Percentiles rank a stretch among this genome's conserved stretches.
Conservation (phyloP, 2,329 filamentous ascomycete species). For the Herpotrichia juniperi region DNA sequence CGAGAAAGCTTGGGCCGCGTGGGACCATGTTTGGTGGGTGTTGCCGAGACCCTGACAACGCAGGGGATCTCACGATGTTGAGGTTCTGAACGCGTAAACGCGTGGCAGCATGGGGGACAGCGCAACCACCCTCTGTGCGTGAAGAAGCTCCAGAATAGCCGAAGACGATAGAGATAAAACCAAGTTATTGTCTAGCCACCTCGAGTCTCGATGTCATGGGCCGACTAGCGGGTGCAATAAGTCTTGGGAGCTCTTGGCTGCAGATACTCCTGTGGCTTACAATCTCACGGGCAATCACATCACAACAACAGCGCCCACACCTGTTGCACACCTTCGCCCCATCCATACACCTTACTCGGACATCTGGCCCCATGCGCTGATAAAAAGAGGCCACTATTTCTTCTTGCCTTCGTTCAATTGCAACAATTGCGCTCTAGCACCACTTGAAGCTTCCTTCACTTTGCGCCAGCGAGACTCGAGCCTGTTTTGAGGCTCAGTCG, state of each 20-base stretch:
- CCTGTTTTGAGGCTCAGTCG: background rate
- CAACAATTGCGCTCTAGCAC: background rate
- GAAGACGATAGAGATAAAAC: background rate
- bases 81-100: background rate
- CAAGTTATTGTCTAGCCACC: background rate
- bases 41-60: background rate
- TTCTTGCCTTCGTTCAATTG: background rate
- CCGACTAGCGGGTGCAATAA: constrained; percentile 1
- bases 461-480: background rate
- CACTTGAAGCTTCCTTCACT: background rate
- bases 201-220: constrained; percentile 5
- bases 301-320: constrained; percentile 2
- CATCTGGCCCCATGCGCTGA: background rate
- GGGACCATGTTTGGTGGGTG: background rate
- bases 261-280: background rate
- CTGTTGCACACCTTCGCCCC: constrained; percentile 1
- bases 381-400: background rate
- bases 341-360: background rate
- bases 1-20: background rate
- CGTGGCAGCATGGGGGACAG: too few relatives aligned
- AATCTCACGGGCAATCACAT: background rate
- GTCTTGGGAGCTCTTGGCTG: background rate
- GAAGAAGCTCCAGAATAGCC: background rate
- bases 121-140: background rate
- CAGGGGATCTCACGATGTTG: background rate